These are phyloP conservation scores for Brassica incana DNA, from an alignment of 345 rosid genomes.

Conservation along the genomic window DNA sequence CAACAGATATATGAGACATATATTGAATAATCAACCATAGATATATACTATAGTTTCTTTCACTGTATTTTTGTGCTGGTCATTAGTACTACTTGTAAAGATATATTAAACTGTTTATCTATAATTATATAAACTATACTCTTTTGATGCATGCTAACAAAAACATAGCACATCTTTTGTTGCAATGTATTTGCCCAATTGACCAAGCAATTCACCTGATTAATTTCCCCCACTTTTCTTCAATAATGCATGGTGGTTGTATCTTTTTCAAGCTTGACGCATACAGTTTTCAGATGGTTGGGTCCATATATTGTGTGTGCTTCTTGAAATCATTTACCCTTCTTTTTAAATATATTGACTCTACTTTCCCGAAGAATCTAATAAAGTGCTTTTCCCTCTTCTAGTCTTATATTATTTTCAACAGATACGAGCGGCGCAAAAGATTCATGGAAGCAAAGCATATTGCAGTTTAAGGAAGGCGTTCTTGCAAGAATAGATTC, in stretches of 20 bases:
- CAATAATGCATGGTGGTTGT: conserved; percentile 13
- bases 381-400: not conserved
- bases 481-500: conserved; percentile 1
- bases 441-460: conserved; percentile 21
- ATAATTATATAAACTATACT: conserved; percentile 2
- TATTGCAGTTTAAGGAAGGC: not conserved
- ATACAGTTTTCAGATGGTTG: conserved; percentile 14
- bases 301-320: conserved; percentile 26
- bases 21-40: conserved; percentile 2
- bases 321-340: conserved; percentile 11
- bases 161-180: conserved; percentile 17
- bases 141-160: conserved; percentile 1
- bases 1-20: conserved; percentile 52
- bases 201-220: conserved; percentile 23
- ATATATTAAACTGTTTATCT: conserved; percentile 10
- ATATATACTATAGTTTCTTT: conserved; percentile 19
- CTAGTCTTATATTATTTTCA: not conserved
- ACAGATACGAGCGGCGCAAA: conserved; percentile 10
- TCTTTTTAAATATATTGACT: not conserved
- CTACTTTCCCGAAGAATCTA: conserved; percentile 25
- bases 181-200: conserved; percentile 5
- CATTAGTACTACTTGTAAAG: conserved; percentile 25
- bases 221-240: not conserved
- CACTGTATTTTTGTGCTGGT: conserved; percentile 18
- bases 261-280: conserved; percentile 14